Evolutionary conservation across 2,329 filamentous ascomycete species (phyloP), one percentile per base, ranked within the genome.

Genomic region (Sporothrix variecibatus): DNA sequence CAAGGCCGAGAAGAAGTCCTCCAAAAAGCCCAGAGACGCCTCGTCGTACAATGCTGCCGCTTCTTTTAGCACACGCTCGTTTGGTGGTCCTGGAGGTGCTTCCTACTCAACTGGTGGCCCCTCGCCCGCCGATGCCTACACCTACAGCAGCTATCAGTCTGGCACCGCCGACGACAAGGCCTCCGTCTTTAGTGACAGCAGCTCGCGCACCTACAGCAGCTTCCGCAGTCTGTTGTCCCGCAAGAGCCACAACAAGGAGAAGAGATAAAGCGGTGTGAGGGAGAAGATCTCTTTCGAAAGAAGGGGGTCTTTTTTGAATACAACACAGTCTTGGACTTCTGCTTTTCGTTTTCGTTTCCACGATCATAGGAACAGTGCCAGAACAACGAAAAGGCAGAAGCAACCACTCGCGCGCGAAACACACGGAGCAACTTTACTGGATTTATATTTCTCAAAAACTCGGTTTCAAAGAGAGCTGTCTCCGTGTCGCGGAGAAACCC

Each of bases 151-250:
- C n/a, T 11, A 38, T 11, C 26, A 23, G 12, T 6, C 12, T 8
- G 34, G 34, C 38, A 17, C 8, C 26, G 26, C 43, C 2, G 60
- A 74, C 34, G 78, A 79, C 77, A 74, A 74, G 7, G 77, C 78
- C 53, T 81, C 80, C 31, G 56, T 79, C 64, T 74, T 77, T 40
- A 78, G 77, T 49, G 77, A 75, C 75, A 17, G 31, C 67, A 76
- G 72, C 72, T 77, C 79, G 76, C 75, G 75, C 60, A 62, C 77
- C 76, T 76, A 73, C 46, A 43, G 75, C 46, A 60, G 73, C 58
- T 74, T 79, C 38, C 53, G 67, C 67, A 70, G 67, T 20, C 34
- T 71, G 43, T 12, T 62, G 73, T 40, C 69, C 8, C 69, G 73
- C 60, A 72, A 74, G 68, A 15, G 26, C 60, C 23, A 72, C 15